Base-by-base conservation (phyloP, 2,329 filamentous ascomycete genomes). In the Diaporthe sp. region DNA sequence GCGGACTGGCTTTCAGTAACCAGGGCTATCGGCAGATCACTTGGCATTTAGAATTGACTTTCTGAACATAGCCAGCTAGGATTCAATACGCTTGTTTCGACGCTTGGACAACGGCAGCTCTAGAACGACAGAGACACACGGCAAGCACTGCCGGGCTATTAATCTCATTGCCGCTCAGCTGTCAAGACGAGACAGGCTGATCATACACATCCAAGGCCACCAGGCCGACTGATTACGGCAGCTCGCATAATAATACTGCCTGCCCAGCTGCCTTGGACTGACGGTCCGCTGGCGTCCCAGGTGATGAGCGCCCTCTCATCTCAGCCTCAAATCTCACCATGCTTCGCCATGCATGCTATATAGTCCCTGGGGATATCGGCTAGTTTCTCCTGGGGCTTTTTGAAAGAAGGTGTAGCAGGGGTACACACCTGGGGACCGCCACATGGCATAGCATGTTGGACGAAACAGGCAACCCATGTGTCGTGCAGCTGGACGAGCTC, bases 401-500 rank as follows among this genome's bases (percentile, higher is more conserved):
- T 19, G 19, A n/a, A 57, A 10, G 12, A 45, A 69, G 55, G 33
- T 40, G n/a, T 58, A 40, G 50, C 69, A 54, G 71, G 52, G 45
- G 64, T 50, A 33, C 33, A 75, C 25, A 28, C 38, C 38, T 52
- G 58, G 35, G 57, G n/a, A 45, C 45, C 50, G 47, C 28, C 50
- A 50, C 47, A 42, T n/a, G 57, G 47, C 8, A 42, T 25, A 35
- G 38, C 52, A 58, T 25, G 74, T 73, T 60, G 55, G 74, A 57
- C 71, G 1, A 75, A 70, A 42, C 8, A 5, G 64, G 50, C 71
- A 66, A 57, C 35, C 45, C 50, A 67, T 67, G 66, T 72, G 52
- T 54, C 58, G 71, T 70, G 74, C 69, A 60, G 74, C 74, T 73
- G 57, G 25, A 57, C 50, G 35, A 17, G n/a, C 25, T 67, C 42